Evolutionary conservation across 148 eudicot genomes (phyloP), one percentile per base, ranked within the genome.

Genomic region (Cornus suecica): DNA sequence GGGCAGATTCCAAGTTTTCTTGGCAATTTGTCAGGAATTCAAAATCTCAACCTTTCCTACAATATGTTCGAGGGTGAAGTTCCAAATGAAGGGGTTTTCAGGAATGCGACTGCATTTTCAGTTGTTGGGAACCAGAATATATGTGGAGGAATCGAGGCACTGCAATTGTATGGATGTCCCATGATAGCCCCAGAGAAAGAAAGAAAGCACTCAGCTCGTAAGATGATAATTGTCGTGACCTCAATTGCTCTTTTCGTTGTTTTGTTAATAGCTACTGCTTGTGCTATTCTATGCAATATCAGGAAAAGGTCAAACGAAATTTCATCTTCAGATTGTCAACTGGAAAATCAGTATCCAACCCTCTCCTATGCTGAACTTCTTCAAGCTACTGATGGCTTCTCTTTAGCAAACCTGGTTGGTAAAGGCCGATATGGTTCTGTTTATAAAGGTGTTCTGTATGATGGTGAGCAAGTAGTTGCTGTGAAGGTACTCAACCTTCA

Each of bases 401-500:
- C 80, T 68, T 26, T 51, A 37, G 20, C 22, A 0, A 79, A 79
- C 66, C 22, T 83, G 61, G 28, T 83, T 5, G 85, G 85, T 0
- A 22, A 64, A 20, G 85, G 82, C 41, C 68, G 77, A 60, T 83
- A 61, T 15, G 82, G 82, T 5, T 65, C 76, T 3, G 85, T 83
- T 30, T 83, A 76, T 15, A 83, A 76, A 37, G 82, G 74, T 15
- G 24, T 61, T 45, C 58, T 79, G 25, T 42, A 37, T 25, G 26
- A 65, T 0, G 18, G 18, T 5, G 67, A 79, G 18, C 78, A 48
- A 30, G 18, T n/a, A 14, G 67, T 79, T 66, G 85, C 85, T 8
- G 74, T 82, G 7, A 79, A 82, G 48, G 82, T 82, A 6, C 79
- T 82, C 2, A 68, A 82, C 31, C 74, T 79, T 32, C 70, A 83